Percentiles rank a stretch among this genome's conserved stretches.
phyloP scores from a whole-genome alignment of 306 rosid species.

The Herpetospermum pedunculosum region DNA sequence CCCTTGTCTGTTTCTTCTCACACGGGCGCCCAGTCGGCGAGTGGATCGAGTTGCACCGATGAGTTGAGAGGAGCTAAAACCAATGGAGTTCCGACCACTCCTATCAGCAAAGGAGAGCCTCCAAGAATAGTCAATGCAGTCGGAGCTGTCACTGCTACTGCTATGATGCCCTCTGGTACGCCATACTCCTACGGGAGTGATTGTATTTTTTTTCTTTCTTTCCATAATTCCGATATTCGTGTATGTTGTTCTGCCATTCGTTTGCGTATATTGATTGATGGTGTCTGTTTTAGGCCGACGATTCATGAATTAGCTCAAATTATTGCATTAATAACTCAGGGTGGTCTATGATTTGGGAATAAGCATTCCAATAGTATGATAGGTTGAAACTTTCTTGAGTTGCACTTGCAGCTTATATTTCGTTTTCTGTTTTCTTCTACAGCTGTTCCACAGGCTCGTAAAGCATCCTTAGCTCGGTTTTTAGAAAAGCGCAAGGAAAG shows the following conservation, averaged over 20 bases:
- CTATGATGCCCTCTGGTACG: conserved; percentile 70
- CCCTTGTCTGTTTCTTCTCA: conserved; percentile 78
- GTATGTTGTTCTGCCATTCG: background rate
- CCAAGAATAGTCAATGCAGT: conserved; percentile 26
- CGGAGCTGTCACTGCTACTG: conserved; percentile 22
- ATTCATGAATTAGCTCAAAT: background rate
- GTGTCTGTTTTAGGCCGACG: background rate
- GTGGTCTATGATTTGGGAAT: background rate
- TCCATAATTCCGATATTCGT: background rate
- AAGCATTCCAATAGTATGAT: background rate
- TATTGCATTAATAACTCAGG: background rate
- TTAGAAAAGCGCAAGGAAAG: conserved; percentile 96
- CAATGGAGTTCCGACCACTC: conserved; percentile 28
- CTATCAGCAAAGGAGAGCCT: conserved; percentile 48
- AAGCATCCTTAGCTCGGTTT: conserved; percentile 88
- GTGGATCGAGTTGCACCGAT: conserved; percentile 76
- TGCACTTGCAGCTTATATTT: background rate
- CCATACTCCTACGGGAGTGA: background rate
- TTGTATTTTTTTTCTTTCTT: background rate
- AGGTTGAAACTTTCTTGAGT: background rate
- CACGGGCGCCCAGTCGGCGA: conserved; percentile 49
- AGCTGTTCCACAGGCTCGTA: conserved; percentile 83
- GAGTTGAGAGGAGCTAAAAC: conserved; percentile 50
- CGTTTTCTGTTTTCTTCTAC: conserved; percentile 16
- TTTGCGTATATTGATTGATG: background rate